phyloP scores from a whole-genome alignment of 768 basidiomycete species.

The Serendipita sp. region DNA sequence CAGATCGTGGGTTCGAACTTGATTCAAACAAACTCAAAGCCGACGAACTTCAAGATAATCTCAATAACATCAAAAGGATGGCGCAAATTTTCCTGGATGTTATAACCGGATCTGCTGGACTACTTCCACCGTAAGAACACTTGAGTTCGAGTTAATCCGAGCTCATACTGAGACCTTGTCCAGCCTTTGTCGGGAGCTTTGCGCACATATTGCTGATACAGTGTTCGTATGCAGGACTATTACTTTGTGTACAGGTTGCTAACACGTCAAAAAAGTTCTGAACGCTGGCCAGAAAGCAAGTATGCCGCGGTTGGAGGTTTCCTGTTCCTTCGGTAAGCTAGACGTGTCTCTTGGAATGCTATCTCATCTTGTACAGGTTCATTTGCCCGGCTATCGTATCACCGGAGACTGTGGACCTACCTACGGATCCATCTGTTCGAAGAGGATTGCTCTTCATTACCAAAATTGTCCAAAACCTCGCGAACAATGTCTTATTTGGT shows the following conservation, averaged over 20 bases:
- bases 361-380: conserved; percentile 34
- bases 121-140: conserved; percentile 52
- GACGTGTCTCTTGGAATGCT: not conserved
- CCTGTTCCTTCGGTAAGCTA: conserved; percentile 62
- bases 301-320: conserved; percentile 77
- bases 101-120: conserved; percentile 50
- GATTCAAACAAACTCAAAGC: conserved; percentile 39
- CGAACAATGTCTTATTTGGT: conserved; percentile 87
- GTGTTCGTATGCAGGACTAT: conserved; percentile 38
- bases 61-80: conserved; percentile 52
- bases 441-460: conserved; percentile 75
- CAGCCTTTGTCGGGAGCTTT: conserved; percentile 78
- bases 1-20: conserved; percentile 60
- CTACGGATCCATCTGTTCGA: conserved; percentile 48
- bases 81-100: conserved; percentile 61
- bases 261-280: conserved; percentile 29
- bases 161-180: not conserved
- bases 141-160: not conserved
- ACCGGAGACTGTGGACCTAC: conserved; percentile 71
- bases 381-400: conserved; percentile 82
- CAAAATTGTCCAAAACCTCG: conserved; percentile 83
- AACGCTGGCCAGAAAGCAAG: conserved; percentile 63
- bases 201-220: conserved; percentile 57
- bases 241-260: not conserved
- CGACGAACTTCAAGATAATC: conserved; percentile 50